Conservation (phyloP, 2,329 filamentous ascomycete species). For the Xylaria sp. region DNA sequence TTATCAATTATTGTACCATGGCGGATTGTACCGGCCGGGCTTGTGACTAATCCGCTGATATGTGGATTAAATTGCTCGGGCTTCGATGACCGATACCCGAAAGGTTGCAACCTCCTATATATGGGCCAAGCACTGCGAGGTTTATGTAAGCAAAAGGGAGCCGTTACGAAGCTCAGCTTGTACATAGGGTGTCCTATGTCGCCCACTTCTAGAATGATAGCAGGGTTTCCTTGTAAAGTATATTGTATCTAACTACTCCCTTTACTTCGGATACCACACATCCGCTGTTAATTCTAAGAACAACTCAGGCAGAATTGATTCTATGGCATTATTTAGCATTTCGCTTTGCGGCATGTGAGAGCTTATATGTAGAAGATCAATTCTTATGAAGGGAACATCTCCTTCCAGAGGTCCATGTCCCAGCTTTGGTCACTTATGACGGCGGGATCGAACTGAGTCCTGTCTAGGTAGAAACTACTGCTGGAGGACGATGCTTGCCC, state of each 20-base stretch:
- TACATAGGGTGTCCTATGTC: background rate
- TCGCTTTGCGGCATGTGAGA: background rate
- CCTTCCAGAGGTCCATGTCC: constrained; percentile 25
- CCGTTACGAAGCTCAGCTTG: background rate
- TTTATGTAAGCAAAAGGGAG: background rate
- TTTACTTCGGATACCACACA: background rate
- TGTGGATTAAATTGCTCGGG: background rate
- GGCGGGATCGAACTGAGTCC: constrained; percentile 11
- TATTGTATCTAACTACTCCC: too few species aligned
- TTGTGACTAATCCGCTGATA: constrained; percentile 9
- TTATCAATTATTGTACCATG: background rate
- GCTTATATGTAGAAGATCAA: background rate
- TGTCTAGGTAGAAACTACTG: constrained; percentile 16
- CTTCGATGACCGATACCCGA: constrained; percentile 11
- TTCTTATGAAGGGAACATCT: constrained; percentile 13
- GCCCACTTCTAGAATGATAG: background rate
- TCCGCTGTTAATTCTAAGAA: background rate
- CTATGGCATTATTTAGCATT: background rate
- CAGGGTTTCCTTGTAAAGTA: background rate
- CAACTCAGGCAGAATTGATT: background rate
- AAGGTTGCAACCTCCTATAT: background rate
- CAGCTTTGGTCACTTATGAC: constrained; percentile 18
- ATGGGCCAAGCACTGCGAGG: background rate
- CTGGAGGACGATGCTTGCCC: constrained; percentile 16
- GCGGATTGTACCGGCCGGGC: background rate